A percentile compares a stretch with the other conserved stretches of the same genome.
These are phyloP conservation scores for Russula ochroleuca DNA, from an alignment of 768 basidiomycete species.

Conservation along the genomic window DNA sequence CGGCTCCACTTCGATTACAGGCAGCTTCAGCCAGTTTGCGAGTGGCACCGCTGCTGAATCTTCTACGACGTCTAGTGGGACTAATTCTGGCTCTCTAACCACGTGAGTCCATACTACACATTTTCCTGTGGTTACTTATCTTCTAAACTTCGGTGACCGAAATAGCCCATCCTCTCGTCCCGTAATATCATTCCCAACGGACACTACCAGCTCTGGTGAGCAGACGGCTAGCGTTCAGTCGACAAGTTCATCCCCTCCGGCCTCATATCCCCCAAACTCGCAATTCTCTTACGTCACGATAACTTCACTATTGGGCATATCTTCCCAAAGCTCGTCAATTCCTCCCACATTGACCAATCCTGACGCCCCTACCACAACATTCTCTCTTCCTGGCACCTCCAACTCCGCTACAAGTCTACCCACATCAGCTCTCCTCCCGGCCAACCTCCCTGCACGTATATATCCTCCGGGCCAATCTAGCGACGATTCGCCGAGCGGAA, in stretches of 20 bases:
- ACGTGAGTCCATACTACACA: constrained; percentile 1
- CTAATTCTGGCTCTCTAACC: background rate
- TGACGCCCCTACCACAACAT: constrained; percentile 37
- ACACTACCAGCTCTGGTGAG: background rate
- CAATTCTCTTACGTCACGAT: constrained; percentile 37
- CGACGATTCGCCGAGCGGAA: constrained; percentile 35
- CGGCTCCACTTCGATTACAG: background rate
- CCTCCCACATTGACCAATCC: constrained; percentile 36
- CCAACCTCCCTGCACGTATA: constrained; percentile 57
- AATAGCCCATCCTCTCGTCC: constrained; percentile 16
- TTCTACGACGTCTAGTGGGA: background rate
- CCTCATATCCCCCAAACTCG: constrained; percentile 33
- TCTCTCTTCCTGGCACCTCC: constrained; percentile 28
- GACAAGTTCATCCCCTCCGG: constrained; percentile 19
- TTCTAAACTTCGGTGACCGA: background rate
- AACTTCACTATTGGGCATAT: constrained; percentile 34
- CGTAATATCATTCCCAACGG: constrained; percentile 23
- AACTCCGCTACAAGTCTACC: constrained; percentile 31
- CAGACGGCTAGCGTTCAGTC: background rate
- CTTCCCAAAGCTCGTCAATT: constrained; percentile 28
- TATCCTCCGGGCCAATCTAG: constrained; percentile 38
- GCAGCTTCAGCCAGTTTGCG: background rate
- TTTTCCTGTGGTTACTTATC: background rate
- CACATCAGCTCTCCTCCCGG: constrained; percentile 44
- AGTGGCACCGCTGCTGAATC: background rate